Percentiles rank a stretch among this genome's conserved stretches.
phyloP scores from a whole-genome alignment of 2,329 filamentous ascomycete genomes.

The Hymenoscyphus linearis region DNA sequence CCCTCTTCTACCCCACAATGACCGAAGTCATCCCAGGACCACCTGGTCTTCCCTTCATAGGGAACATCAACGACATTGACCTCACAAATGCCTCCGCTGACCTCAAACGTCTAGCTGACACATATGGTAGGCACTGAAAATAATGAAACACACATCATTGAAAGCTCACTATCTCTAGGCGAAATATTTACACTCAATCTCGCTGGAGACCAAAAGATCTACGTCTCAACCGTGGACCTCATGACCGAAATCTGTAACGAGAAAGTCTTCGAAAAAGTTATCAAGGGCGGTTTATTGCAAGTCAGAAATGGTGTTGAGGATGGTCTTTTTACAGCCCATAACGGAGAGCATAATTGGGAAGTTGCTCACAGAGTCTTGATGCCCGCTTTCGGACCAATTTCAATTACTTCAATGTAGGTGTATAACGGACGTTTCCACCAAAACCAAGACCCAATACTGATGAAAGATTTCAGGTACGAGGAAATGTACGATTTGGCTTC shows the following conservation, averaged over 20 bases:
- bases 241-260: slow-evolving; percentile 62
- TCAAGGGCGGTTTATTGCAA: slow-evolving; percentile 45
- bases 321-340: slow-evolving; percentile 57
- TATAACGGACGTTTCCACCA: no score
- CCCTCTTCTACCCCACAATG: slow-evolving; percentile 4
- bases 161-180: slow-evolving; percentile 10
- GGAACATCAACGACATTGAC: slow-evolving; percentile 61
- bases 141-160: neutral
- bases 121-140: slow-evolving; percentile 48
- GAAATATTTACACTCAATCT: slow-evolving; percentile 55
- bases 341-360: slow-evolving; percentile 57
- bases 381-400: slow-evolving; percentile 41
- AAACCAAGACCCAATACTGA: neutral
- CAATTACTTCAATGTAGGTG: slow-evolving; percentile 54
- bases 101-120: slow-evolving; percentile 52
- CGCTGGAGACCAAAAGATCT: slow-evolving; percentile 42
- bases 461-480: slow-evolving; percentile 41
- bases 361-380: slow-evolving; percentile 61
- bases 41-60: slow-evolving; percentile 57
- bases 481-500: slow-evolving; percentile 64
- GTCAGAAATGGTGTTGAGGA: slow-evolving; percentile 57
- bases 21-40: slow-evolving; percentile 54
- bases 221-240: slow-evolving; percentile 49
- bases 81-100: slow-evolving; percentile 50
- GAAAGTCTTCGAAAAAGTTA: slow-evolving; percentile 56